Evolutionary conservation across 768 basidiomycete species (phyloP).

Genomic region (Udeniomyces megalosporus): DNA sequence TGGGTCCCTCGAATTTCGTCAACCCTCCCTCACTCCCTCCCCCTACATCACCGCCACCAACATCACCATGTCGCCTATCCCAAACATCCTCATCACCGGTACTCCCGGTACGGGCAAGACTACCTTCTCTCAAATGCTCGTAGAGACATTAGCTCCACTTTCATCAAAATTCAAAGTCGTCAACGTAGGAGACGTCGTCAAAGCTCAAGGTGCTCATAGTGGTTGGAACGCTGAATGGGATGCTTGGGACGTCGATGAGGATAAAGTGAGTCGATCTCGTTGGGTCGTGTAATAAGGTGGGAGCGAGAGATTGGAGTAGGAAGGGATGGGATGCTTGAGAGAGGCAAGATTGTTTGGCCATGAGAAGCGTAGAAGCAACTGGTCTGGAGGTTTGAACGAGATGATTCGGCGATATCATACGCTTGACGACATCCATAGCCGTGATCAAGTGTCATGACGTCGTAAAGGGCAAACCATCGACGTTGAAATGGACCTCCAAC

Average conservation of each 20-base stretch:
- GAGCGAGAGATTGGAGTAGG: neutral
- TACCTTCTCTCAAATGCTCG: constrained; percentile 74
- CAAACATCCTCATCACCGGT: constrained; percentile 30
- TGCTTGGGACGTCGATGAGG: constrained; percentile 83
- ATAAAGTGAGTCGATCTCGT: constrained; percentile 48
- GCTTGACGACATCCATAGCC: too few species aligned
- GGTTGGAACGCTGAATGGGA: constrained; percentile 91
- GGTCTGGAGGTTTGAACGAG: too few species aligned
- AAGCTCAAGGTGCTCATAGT: constrained; percentile 61
- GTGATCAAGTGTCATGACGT: too few species aligned
- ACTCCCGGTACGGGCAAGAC: constrained; percentile 70
- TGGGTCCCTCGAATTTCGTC: too few species aligned
- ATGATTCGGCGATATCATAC: too few species aligned
- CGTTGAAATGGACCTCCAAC: too few species aligned
- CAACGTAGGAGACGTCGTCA: constrained; percentile 81
- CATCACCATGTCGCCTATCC: constrained; percentile 18
- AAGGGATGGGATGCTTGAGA: neutral
- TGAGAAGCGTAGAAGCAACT: too few species aligned
- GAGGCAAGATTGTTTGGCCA: neutral
- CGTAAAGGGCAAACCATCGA: too few species aligned
- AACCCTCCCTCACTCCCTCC: too few species aligned
- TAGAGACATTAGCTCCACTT: constrained; percentile 28
- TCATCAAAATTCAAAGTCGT: constrained; percentile 47
- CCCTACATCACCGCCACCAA: too few species aligned
- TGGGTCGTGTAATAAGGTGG: neutral